Percentiles rank a stretch among this genome's conserved stretches.
Evolutionary conservation across 257 asterid species (phyloP).

Genomic region (Fraxinus quadrangulata): DNA sequence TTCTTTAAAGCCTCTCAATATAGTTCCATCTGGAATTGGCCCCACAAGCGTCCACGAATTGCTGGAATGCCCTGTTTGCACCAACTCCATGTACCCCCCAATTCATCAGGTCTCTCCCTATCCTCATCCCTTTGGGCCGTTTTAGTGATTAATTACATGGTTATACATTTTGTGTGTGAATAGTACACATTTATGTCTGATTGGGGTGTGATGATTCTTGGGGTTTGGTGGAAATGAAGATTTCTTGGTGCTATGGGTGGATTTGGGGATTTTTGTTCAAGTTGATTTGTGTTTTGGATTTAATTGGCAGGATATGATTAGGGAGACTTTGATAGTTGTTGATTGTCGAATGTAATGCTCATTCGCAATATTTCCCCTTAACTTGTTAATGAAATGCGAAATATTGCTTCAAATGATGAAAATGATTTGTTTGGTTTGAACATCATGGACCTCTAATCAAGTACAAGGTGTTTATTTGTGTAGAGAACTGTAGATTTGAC

Average conservation of each 20-base stretch:
- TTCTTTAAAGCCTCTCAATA: conserved; percentile 50
- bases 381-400: neutral
- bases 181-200: no score
- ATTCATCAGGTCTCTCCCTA: conserved; percentile 68
- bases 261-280: neutral
- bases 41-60: conserved; percentile 82
- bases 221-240: neutral
- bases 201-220: conserved; percentile 14
- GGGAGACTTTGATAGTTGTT: neutral
- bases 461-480: neutral
- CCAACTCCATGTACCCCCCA: conserved; percentile 92
- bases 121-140: neutral
- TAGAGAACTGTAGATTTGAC: conserved; percentile 1
- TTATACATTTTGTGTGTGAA: neutral
- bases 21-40: conserved; percentile 49
- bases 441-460: neutral
- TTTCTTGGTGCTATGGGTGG: neutral
- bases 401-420: neutral
- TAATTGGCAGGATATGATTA: neutral
- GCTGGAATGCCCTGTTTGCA: conserved; percentile 92
- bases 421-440: no score
- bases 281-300: neutral
- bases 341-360: neutral
- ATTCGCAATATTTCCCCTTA: neutral
- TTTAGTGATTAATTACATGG: neutral